Base-by-base conservation (phyloP, 345 rosid genomes). In the Camelina sativa region DNA sequence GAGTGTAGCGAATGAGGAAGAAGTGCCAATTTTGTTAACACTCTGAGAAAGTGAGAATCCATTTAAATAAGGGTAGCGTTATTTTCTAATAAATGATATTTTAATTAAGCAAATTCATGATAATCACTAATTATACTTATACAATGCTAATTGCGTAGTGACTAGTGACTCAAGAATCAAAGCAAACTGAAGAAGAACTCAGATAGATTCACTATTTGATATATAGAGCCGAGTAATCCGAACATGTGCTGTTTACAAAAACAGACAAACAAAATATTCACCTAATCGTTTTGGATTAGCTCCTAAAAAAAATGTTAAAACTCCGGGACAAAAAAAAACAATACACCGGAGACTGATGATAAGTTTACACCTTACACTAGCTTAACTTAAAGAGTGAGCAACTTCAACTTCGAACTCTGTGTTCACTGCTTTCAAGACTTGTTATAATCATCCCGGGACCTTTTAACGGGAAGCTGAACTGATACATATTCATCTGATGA, bases 361-460 rank as follows among this genome's bases (percentile, higher is more conserved):
- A 8, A 43, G 30, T 37, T 43, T 22, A 57, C n/a, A 71, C 38
- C 66, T 12, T 59, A 25, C 17, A 44, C 44, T 48, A 35, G 41
- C 30, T 37, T 52, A 71, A 38, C 69, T 66, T 51, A 38, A 61
- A 59, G 50, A 23, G 35, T 13, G 56, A 73, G 8, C 66, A 56
- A 15, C 50, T 41, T 63, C 43, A 16, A 7, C 46, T 53, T 72
- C 35, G 0, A 1, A 0, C 25, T 60, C 48, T 22, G 4, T 46
- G 20, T 35, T 35, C 48, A 40, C 62, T 46, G 65, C 60, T 57
- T 47, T 74, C 79, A 51, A 60, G 55, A 41, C 61, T 30, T 25
- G 61, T 50, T 66, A 25, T 15, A 57, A 10, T 15, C 66, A 65
- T 20, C 53, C 23, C 75, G 7, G 19, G 59, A 10, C 23, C 59